phyloP scores from a whole-genome alignment of 1,139 yeast genomes.

The Saccharomyces hybrid region DNA sequence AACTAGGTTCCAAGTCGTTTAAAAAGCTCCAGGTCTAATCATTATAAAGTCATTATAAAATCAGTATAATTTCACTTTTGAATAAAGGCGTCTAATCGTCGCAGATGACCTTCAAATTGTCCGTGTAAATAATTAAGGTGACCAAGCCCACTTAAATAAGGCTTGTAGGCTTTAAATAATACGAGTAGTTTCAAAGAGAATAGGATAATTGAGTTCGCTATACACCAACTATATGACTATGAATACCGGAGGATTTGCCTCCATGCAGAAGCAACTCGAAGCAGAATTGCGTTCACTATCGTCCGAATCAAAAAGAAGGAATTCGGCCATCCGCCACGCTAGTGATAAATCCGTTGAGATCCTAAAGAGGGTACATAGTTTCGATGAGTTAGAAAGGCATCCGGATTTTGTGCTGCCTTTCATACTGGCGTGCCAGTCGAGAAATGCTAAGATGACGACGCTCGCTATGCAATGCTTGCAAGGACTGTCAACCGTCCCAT shows the following conservation, averaged over 20 bases:
- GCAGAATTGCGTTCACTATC: conserved; percentile 53
- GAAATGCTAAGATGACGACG: conserved; percentile 65
- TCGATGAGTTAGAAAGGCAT: conserved; percentile 30
- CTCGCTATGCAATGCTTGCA: conserved; percentile 66
- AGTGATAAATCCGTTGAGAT: conserved; percentile 53
- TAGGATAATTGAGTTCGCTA: background rate
- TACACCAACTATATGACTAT: conserved; percentile 16
- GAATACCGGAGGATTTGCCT: conserved; percentile 4
- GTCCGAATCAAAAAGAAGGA: conserved; percentile 64
- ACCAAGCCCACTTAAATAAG: background rate
- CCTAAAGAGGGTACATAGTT: conserved; percentile 34
- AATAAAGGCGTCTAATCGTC: background rate
- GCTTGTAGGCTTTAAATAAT: background rate
- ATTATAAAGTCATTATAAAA: background rate
- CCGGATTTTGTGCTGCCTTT: conserved; percentile 62
- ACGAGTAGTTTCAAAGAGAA: background rate
- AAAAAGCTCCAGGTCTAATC: background rate
- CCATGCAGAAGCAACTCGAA: conserved; percentile 38
- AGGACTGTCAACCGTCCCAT: conserved; percentile 43
- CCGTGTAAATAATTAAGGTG: background rate
- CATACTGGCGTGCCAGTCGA: conserved; percentile 60
- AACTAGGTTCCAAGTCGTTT: background rate
- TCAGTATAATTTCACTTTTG: background rate
- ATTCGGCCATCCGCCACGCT: conserved; percentile 55
- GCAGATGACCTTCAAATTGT: background rate